These are phyloP conservation scores for Sarocladium kiliense DNA, from an alignment of 2,329 filamentous ascomycete genomes.

Conservation along the genomic window DNA sequence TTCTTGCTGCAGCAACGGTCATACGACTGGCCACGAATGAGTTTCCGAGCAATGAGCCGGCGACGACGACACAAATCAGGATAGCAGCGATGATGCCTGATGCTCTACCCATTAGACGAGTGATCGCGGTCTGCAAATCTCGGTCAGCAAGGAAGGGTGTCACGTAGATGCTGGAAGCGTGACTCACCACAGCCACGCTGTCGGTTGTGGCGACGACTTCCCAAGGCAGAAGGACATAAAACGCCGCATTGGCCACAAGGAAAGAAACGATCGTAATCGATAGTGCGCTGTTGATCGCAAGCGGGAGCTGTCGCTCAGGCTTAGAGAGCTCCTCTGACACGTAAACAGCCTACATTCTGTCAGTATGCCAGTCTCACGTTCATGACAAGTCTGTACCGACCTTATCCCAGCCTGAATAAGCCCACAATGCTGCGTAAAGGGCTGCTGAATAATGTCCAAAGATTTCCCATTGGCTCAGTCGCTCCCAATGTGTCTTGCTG, in stretches of 20 bases:
- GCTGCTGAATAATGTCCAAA: slow-evolving; percentile 56
- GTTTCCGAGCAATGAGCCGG: slow-evolving; percentile 57
- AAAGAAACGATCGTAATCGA: slow-evolving; percentile 55
- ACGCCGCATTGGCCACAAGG: slow-evolving; percentile 54
- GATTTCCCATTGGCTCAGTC: slow-evolving; percentile 49
- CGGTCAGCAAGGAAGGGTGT: neutral
- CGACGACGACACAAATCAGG: slow-evolving; percentile 55
- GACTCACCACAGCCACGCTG: slow-evolving; percentile 56
- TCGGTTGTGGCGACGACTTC: slow-evolving; percentile 51
- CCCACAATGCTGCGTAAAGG: slow-evolving; percentile 58
- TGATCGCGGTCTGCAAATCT: slow-evolving; percentile 44
- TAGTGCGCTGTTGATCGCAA: slow-evolving; percentile 54
- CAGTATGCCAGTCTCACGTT: neutral
- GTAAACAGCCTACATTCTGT: slow-evolving; percentile 41
- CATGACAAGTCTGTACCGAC: slow-evolving; percentile 25
- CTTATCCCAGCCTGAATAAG: slow-evolving; percentile 64
- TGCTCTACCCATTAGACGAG: slow-evolving; percentile 45
- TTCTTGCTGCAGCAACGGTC: slow-evolving; percentile 52
- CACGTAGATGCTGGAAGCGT: neutral
- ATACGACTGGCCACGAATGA: slow-evolving; percentile 59
- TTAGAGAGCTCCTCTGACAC: slow-evolving; percentile 47
- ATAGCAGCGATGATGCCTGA: slow-evolving; percentile 50
- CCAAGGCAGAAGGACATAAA: slow-evolving; percentile 60
- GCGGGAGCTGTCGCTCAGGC: slow-evolving; percentile 49
- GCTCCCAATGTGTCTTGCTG: slow-evolving; percentile 40